These are phyloP conservation scores for Berberis thunbergii DNA, from an alignment of 164 flowering plant genomes.

Conservation along the genomic window DNA sequence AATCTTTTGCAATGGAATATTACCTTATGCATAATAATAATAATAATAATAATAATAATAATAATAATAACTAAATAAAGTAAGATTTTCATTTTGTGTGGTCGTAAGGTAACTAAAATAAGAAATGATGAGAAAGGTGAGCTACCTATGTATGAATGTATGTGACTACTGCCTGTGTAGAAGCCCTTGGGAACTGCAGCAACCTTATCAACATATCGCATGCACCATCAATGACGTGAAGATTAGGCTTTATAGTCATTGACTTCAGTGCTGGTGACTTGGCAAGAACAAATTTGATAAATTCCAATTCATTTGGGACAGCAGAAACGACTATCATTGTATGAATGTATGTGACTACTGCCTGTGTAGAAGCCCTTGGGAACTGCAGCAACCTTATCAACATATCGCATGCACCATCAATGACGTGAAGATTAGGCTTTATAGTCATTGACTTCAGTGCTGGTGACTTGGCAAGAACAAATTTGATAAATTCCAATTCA, in stretches of 20 bases:
- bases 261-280: constrained; percentile 48
- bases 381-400: constrained; percentile 27
- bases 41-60: too few species aligned
- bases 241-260: constrained; percentile 38
- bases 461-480: constrained; percentile 51
- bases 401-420: constrained; percentile 36
- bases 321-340: constrained; percentile 41
- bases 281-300: constrained; percentile 48
- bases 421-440: constrained; percentile 26
- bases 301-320: constrained; percentile 45
- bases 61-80: too few species aligned
- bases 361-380: constrained; percentile 4
- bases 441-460: constrained; percentile 44
- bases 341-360: background rate
- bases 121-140: too few species aligned
- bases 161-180: background rate
- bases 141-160: constrained; percentile 1
- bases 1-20: too few species aligned
- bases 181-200: constrained; percentile 6
- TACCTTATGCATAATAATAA: too few species aligned
- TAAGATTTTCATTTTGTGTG: too few species aligned
- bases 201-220: constrained; percentile 44
- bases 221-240: constrained; percentile 25
- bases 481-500: constrained; percentile 55
- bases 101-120: too few species aligned